These are phyloP conservation scores for Diophrys sp. DNA, from an alignment of 73 alveolate genomes.

Conservation along the genomic window DNA sequence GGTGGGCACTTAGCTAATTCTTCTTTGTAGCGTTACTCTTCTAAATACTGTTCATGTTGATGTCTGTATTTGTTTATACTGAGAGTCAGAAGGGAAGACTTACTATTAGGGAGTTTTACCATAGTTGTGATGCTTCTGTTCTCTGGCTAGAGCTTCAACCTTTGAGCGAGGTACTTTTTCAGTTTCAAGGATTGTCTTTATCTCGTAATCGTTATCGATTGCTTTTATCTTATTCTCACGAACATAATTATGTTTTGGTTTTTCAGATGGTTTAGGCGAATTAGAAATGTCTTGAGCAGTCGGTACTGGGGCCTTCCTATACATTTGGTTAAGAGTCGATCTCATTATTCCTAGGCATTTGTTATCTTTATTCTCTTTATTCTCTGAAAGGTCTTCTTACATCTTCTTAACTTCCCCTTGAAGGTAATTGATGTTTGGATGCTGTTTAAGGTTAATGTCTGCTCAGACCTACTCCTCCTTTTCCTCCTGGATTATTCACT, in stretches of 20 bases:
- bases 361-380: background rate
- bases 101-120: slow-evolving; percentile 74
- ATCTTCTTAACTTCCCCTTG: background rate
- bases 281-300: background rate
- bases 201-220: background rate
- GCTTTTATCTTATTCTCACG: background rate
- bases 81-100: too few relatives aligned
- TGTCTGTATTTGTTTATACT: slow-evolving; percentile 68
- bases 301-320: background rate
- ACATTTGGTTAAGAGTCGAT: background rate
- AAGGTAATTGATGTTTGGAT: too few relatives aligned
- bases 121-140: slow-evolving; percentile 59
- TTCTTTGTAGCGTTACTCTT: too few relatives aligned
- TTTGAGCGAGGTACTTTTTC: background rate
- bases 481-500: too few relatives aligned
- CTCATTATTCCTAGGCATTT: background rate
- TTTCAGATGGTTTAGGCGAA: too few relatives aligned
- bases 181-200: background rate
- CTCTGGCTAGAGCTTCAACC: background rate
- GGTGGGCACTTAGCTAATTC: too few relatives aligned
- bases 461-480: too few relatives aligned
- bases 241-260: too few relatives aligned
- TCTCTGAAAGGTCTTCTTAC: background rate
- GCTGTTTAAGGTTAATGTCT: too few relatives aligned
- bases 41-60: too few relatives aligned